A percentile compares a stretch with the other conserved stretches of the same genome.
Conservation (phyloP, 352 stramenopile species). For the Phytophthora cactorum region DNA sequence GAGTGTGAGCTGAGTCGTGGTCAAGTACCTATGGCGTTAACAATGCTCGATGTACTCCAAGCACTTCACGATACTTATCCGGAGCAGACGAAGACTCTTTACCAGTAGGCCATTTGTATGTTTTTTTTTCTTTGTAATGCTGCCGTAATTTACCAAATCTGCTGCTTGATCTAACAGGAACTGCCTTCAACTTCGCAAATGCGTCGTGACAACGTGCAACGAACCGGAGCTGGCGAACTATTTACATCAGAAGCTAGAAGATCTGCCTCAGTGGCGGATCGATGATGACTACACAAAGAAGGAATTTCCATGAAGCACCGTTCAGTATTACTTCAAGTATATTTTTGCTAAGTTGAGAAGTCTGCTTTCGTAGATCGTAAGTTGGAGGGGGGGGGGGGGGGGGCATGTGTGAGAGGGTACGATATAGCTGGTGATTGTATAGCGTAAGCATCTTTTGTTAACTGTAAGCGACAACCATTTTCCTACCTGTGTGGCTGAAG, state of each 20-base stretch:
- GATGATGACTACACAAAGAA: not conserved
- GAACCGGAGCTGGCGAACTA: not conserved
- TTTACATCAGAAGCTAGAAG: not conserved
- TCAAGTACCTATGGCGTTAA: not conserved
- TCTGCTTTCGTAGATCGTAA: no score
- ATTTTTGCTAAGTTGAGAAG: no score
- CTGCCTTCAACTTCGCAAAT: not conserved
- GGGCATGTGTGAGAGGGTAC: no score
- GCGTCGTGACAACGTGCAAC: no score
- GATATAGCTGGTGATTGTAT: no score
- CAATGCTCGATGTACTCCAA: not conserved
- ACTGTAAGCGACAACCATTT: no score
- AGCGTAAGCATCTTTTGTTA: no score
- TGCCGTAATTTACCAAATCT: not conserved
- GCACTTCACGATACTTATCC: constrained; percentile 10
- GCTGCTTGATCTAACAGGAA: not conserved
- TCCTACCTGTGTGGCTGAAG: no score
- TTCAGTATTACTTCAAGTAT: no score
- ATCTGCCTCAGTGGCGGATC: no score
- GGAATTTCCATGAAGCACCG: not conserved
- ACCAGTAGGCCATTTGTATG: constrained; percentile 1
- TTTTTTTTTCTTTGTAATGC: not conserved
- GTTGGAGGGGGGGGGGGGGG: no score
- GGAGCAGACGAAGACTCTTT: constrained; percentile 4
- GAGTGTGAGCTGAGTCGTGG: not conserved